phyloP scores from a whole-genome alignment of 169 alveolate species.

The Plasmodium falciparum region DNA sequence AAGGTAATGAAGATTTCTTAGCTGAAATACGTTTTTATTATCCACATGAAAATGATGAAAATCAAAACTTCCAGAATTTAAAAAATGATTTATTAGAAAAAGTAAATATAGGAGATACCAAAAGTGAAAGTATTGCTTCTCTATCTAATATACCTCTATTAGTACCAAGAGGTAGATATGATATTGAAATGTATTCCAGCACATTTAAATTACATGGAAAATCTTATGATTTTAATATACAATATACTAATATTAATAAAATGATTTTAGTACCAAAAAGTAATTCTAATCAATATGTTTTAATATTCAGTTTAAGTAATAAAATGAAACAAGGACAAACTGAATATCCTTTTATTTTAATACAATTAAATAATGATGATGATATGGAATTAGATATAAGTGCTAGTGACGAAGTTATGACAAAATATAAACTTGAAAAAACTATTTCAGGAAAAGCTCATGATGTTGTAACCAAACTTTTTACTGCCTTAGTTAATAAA shows the following conservation, averaged over 20 bases:
- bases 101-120: slow-evolving; percentile 93
- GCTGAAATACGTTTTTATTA: slow-evolving; percentile 76
- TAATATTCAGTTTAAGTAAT: slow-evolving; percentile 92
- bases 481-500: slow-evolving; percentile 92
- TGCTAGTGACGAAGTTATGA: slow-evolving; percentile 90
- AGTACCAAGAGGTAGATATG: slow-evolving; percentile 98
- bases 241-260: slow-evolving; percentile 92
- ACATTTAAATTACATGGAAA: slow-evolving; percentile 96
- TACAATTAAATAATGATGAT: slow-evolving; percentile 95
- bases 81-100: slow-evolving; percentile 86
- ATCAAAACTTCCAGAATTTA: slow-evolving; percentile 59
- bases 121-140: slow-evolving; percentile 93
- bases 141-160: slow-evolving; percentile 94
- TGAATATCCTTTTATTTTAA: slow-evolving; percentile 94
- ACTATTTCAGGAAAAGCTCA: slow-evolving; percentile 91
- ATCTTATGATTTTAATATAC: slow-evolving; percentile 95
- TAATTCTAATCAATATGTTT: slow-evolving; percentile 93
- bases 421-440: slow-evolving; percentile 87
- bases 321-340: slow-evolving; percentile 98
- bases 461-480: slow-evolving; percentile 94
- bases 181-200: slow-evolving; percentile 92
- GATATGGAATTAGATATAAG: slow-evolving; percentile 92
- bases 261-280: slow-evolving; percentile 96
- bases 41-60: slow-evolving; percentile 74
- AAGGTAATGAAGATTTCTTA: slow-evolving; percentile 42